Evolutionary conservation across 768 basidiomycete species (phyloP), one percentile per base, ranked within the genome.

Genomic region (Rhodotorula toruloides): DNA sequence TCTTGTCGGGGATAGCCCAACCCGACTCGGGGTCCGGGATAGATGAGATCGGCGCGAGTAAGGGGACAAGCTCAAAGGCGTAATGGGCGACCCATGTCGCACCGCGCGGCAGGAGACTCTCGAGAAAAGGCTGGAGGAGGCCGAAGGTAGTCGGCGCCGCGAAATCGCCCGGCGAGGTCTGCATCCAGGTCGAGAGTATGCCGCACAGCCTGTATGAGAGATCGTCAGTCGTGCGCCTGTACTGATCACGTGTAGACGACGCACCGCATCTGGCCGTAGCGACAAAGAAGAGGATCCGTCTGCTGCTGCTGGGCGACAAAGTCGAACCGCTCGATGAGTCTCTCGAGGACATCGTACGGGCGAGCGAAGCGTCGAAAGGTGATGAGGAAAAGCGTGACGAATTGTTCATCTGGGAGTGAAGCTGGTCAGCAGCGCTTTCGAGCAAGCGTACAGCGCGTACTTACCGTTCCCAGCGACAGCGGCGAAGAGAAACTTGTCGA

Each of bases 401-500:
- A 72, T 8, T 57, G 54, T n/a, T 74, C 74, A 54, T 76, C 75
- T 75, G 67, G 32, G 21, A 4, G 12, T 4, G 12, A 19, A 34
- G 6, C 27, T 7, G 12, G 48, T 49, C 48, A 49, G 48, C 29
- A 1, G 29, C 27, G 29, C 29, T 4, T n/a, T 22, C 4, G 4
- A 21, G 11, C 8, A 49, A 4, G 49, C 13, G 31, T 12, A 12
- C 4, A 19, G 42, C 32, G 13, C 31, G 21, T 2, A 49, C 68
- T 36, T 43, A 75, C 74, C 74, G 60, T 74, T 71, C 13, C 72
- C 72, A 0, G 74, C 65, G 0, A 76, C 74, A 19, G 68, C 58
- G 4, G 75, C 72, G 36, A 68, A 74, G 25, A 76, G 65, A 52
- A 76, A 72, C 60, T 76, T 76, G 68, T 76, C 74, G 34, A 74